Conservation (phyloP, 306 rosid genomes). For the Macrotyloma uniflorum region DNA sequence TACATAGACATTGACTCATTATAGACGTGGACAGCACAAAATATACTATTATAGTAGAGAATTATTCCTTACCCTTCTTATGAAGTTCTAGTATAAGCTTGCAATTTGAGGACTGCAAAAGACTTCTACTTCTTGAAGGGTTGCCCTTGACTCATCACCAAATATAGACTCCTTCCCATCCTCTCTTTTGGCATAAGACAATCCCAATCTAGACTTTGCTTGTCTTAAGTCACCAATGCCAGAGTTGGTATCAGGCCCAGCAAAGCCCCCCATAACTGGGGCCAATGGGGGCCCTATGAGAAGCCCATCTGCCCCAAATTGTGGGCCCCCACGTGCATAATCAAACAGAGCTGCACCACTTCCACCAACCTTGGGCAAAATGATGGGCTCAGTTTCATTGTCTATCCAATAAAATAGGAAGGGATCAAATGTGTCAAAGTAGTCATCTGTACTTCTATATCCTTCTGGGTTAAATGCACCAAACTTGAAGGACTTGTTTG, state of each 20-base stretch:
- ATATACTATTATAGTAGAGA: not conserved
- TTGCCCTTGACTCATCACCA: conserved; percentile 77
- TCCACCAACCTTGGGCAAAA: conserved; percentile 53
- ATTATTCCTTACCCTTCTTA: conserved; percentile 14
- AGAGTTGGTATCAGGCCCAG: conserved; percentile 58
- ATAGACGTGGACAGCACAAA: not conserved
- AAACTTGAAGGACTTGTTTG: conserved; percentile 81
- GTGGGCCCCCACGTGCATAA: conserved; percentile 79
- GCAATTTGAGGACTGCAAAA: conserved; percentile 92
- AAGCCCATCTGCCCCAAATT: conserved; percentile 87
- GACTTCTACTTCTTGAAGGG: conserved; percentile 74
- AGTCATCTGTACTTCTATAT: conserved; percentile 92
- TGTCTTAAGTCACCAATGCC: conserved; percentile 75
- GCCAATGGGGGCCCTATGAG: conserved; percentile 59
- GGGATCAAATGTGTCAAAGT: conserved; percentile 85
- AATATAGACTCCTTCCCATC: conserved; percentile 84
- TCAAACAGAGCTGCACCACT: conserved; percentile 59
- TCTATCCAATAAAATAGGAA: conserved; percentile 65
- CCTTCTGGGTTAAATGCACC: conserved; percentile 97
- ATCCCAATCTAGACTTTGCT: conserved; percentile 81
- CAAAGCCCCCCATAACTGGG: conserved; percentile 60
- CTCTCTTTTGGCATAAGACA: conserved; percentile 87
- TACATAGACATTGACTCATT: conserved; percentile 1
- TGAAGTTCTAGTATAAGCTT: conserved; percentile 67
- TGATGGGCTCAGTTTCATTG: conserved; percentile 32